These are phyloP conservation scores for Skeletonema grethae DNA, from an alignment of 108 stramenopile genomes.

Conservation along the genomic window DNA sequence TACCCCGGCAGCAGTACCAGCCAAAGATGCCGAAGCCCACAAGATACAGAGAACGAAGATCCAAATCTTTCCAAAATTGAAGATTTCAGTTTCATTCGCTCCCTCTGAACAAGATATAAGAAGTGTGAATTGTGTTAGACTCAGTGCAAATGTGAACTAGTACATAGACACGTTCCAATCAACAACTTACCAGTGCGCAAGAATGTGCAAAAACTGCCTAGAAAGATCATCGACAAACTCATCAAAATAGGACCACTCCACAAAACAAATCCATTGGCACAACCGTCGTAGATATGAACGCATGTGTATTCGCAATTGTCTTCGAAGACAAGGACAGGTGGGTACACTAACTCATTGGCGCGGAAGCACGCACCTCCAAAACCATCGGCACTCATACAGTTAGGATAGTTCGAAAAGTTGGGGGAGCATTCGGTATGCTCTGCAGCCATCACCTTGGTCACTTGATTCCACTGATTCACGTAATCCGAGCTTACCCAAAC, in stretches of 20 bases:
- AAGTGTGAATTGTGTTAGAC: neutral
- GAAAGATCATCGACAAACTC: slow-evolving; percentile 45
- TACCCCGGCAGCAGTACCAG: slow-evolving; percentile 51
- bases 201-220: slow-evolving; percentile 58
- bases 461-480: slow-evolving; percentile 52
- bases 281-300: slow-evolving; percentile 45
- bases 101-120: slow-evolving; percentile 29
- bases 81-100: slow-evolving; percentile 41
- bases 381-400: slow-evolving; percentile 30
- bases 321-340: slow-evolving; percentile 25
- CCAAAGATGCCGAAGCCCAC: slow-evolving; percentile 57
- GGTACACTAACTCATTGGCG: slow-evolving; percentile 7
- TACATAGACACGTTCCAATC: neutral
- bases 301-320: slow-evolving; percentile 31
- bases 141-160: neutral
- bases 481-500: slow-evolving; percentile 35
- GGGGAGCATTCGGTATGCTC: slow-evolving; percentile 47
- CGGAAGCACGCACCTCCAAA: slow-evolving; percentile 35
- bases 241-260: slow-evolving; percentile 59
- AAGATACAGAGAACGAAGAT: slow-evolving; percentile 48
- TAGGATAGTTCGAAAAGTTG: slow-evolving; percentile 43
- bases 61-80: slow-evolving; percentile 62
- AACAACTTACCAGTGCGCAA: slow-evolving; percentile 41
- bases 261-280: slow-evolving; percentile 53
- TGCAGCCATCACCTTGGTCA: slow-evolving; percentile 39